Evolutionary conservation across 345 rosid genomes (phyloP), one percentile per base, ranked within the genome.

Genomic region (Citrus medica): DNA sequence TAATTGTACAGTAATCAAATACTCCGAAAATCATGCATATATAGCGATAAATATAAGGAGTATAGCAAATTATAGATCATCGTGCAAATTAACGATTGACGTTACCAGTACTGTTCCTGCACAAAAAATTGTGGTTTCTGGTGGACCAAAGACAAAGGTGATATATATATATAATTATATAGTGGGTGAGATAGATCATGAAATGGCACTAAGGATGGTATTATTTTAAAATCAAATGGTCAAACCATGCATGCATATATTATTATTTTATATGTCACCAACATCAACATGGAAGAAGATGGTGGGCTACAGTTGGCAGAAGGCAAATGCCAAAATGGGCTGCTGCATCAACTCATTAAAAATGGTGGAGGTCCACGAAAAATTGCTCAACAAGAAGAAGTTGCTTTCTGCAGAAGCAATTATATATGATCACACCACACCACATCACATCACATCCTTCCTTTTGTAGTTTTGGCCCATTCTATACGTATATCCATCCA

Each of bases 221-320:
- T 0, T 60, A 21, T 69, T 69, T 25, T 1, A 42, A 42, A 42
- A 51, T 17, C 10, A 10, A 67, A 62, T 5, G 40, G 69, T 71
- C 69, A 71, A 71, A 78, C 58, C 37, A 12, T 28, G 38, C 9
- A 27, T 28, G 25, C 51, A 55, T 51, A 3, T 42, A 42, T 10
- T 42, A 42, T 42, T 42, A 42, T 42, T 42, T 3, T 8, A 24
- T 7, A 30, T 71, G 74, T 51, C 40, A 28, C 17, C 74, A 58
- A 9, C 32, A 4, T 37, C 17, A 35, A 61, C 24, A 21, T 32
- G 30, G 70, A 64, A 64, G 40, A 28, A 37, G 76, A n/a, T 17
- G 38, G 28, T 38, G 78, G 78, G 48, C 48, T 64, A 48, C 78
- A 32, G 71, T 75, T 75, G 76, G 76, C 56, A 37, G 40, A 35